A percentile compares a stretch with the other conserved stretches of the same genome.
These are phyloP conservation scores for Silene latifolia DNA, from an alignment of 148 eudicot genomes.

Conservation along the genomic window DNA sequence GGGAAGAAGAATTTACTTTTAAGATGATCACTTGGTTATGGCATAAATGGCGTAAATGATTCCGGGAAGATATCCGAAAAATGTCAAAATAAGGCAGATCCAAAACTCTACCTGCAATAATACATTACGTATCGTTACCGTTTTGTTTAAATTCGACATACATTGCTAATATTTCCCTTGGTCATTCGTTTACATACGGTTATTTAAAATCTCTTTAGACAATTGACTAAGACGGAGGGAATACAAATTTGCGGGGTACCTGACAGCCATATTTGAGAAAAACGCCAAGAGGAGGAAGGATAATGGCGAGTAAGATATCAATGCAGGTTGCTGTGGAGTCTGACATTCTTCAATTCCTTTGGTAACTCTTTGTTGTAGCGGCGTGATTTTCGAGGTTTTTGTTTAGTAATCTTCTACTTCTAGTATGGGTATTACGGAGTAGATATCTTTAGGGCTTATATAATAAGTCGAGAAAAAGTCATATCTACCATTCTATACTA, in stretches of 20 bases:
- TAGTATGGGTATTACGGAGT: too few species aligned
- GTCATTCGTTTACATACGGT: too few species aligned
- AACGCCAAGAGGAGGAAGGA: conserved; percentile 43
- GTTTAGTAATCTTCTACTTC: not conserved
- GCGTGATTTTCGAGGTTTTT: not conserved
- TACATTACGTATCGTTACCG: not conserved
- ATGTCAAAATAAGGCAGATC: conserved; percentile 45
- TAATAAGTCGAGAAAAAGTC: too few species aligned
- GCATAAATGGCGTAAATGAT: conserved; percentile 47
- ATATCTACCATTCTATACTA: too few species aligned
- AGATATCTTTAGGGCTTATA: too few species aligned
- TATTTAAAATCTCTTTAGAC: too few species aligned
- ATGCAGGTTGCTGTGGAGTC: conserved; percentile 30
- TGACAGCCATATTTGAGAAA: conserved; percentile 36
- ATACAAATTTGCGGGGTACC: conserved; percentile 8
- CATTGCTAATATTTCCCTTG: too few species aligned
- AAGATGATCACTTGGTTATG: conserved; percentile 37
- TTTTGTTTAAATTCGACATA: too few species aligned
- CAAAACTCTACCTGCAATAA: conserved; percentile 43
- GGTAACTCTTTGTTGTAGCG: not conserved
- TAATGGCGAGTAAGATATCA: conserved; percentile 35
- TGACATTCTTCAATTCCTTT: conserved; percentile 20
- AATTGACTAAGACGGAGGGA: too few species aligned
- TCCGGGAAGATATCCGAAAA: conserved; percentile 45
- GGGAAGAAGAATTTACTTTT: not conserved